Base-by-base conservation (phyloP, 2,329 filamentous ascomycete species). In the Penicillium griseofulvum region DNA sequence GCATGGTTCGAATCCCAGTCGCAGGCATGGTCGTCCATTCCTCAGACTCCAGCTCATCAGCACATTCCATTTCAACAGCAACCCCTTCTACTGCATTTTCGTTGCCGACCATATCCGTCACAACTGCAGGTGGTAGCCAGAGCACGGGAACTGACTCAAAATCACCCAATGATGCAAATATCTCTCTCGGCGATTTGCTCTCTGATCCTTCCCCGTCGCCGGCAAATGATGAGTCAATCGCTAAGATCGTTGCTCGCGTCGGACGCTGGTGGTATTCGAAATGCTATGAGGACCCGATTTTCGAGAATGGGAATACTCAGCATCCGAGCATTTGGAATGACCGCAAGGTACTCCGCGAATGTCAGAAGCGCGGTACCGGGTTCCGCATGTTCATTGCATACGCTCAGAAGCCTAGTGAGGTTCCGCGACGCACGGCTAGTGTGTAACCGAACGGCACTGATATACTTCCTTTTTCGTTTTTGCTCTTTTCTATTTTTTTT, bases 191-290 rank as follows among this genome's bases (percentile, higher is more conserved):
- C 1, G 88, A 91, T 66, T 85, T 91, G 75, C 87, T 91, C 74
- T 85, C 81, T 29, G 87, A 90, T 61, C 81, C 86, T 34, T 83
- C 84, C n/a, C 81, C 86, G n/a, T 83, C 85, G 8, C 80, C 84
- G 0, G 78, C 83, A 14, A 87, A 88, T 22, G 91, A 96, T 63
- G 90, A 91, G 68, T 87, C 86, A 62, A 96, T 97, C 68, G 90
- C 91, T 14, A 92, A 90, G 68, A 96, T 96, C 81, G 91, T 97
- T 22, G 88, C 91, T 16, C 88, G 87, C 59, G 93, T 97, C 11
- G 93, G 91, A 2, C 83, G 94, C 41, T 97, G 93, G 91, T 99
- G 94, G 94, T 97, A 96, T 74, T 89, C 86, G 10, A 85, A 89
- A 49, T 97, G 93, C 78, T 97, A 97, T 71, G 93, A 97, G 74